phyloP scores from a whole-genome alignment of 208 protist genomes.

The Wallacemonas rigidus region DNA sequence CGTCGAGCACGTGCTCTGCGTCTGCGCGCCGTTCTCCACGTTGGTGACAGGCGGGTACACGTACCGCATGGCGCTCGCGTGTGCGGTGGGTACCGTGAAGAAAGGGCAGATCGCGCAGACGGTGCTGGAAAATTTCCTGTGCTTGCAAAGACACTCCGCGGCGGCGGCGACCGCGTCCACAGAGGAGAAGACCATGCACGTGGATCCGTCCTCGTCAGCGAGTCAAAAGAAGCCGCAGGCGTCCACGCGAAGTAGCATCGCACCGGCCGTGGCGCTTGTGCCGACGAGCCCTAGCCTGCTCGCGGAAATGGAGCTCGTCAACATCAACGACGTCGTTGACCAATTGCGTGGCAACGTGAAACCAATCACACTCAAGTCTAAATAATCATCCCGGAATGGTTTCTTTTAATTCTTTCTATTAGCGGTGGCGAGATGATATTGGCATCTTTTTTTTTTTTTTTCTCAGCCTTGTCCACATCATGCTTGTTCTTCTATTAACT shows the following conservation, averaged over 20 bases:
- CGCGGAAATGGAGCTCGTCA: conserved; percentile 30
- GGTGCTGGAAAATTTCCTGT: conserved; percentile 20
- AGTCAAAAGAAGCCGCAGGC: not conserved
- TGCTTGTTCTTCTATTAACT: not conserved
- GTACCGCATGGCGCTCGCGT: conserved; percentile 40
- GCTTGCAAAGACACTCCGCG: conserved; percentile 13
- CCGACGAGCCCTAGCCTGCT: conserved; percentile 21
- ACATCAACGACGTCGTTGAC: conserved; percentile 50
- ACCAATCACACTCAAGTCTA: conserved; percentile 4
- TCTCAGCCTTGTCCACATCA: conserved; percentile 8
- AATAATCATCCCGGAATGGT: not conserved
- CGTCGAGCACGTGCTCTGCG: conserved; percentile 45
- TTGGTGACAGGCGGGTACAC: conserved; percentile 38
- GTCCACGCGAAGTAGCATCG: not conserved
- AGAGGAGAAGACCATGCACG: not conserved
- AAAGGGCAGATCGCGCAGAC: conserved; percentile 43
- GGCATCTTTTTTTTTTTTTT: conserved; percentile 8
- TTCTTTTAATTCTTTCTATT: too few species aligned
- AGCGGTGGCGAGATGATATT: not conserved
- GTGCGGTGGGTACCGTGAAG: conserved; percentile 36
- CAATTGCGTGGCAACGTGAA: conserved; percentile 74
- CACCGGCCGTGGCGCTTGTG: not conserved
- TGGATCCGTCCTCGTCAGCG: not conserved
- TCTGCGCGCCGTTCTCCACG: conserved; percentile 51
- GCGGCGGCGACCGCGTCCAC: not conserved